These are phyloP conservation scores for Cladobotryum protrusum DNA, from an alignment of 2,329 filamentous ascomycete genomes.

Conservation along the genomic window DNA sequence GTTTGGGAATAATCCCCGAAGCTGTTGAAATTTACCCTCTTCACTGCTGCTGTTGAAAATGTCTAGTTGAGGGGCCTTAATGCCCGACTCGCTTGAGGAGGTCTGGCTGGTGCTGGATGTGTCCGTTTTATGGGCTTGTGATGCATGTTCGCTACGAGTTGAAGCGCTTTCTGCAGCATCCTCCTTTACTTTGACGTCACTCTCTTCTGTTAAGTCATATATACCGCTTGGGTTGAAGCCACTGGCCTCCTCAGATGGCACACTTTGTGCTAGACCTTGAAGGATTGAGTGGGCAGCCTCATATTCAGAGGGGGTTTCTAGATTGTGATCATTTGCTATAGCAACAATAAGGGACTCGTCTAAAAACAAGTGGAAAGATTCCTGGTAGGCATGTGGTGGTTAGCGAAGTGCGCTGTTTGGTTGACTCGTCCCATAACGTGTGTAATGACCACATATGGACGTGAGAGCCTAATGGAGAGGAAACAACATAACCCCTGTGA, in stretches of 20 bases:
- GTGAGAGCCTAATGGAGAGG: no score
- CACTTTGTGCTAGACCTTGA: slow-evolving; percentile 58
- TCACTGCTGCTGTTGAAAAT: slow-evolving; percentile 38
- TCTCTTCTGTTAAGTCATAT: slow-evolving; percentile 35
- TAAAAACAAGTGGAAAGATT: slow-evolving; percentile 66
- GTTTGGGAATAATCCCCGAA: slow-evolving; percentile 66
- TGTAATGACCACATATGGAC: no score
- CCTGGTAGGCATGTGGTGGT: slow-evolving; percentile 34
- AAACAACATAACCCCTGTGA: no score
- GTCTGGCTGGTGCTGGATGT: slow-evolving; percentile 21
- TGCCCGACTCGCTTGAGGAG: slow-evolving; percentile 18
- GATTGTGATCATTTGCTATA: slow-evolving; percentile 67
- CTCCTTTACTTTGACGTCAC: slow-evolving; percentile 17
- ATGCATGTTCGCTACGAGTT: slow-evolving; percentile 21
- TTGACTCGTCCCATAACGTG: no score
- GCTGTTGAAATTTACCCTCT: slow-evolving; percentile 55
- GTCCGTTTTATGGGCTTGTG: slow-evolving; percentile 24
- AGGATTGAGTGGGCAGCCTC: slow-evolving; percentile 53
- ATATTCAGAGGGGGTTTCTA: slow-evolving; percentile 46
- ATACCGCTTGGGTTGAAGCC: slow-evolving; percentile 75
- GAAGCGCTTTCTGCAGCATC: slow-evolving; percentile 18
- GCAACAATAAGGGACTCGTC: slow-evolving; percentile 74
- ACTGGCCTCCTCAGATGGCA: slow-evolving; percentile 60
- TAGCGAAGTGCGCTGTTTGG: background rate
- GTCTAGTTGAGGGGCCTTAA: slow-evolving; percentile 23